phyloP scores from a whole-genome alignment of 352 stramenopile genomes.

The Globisporangium okanoganense region DNA sequence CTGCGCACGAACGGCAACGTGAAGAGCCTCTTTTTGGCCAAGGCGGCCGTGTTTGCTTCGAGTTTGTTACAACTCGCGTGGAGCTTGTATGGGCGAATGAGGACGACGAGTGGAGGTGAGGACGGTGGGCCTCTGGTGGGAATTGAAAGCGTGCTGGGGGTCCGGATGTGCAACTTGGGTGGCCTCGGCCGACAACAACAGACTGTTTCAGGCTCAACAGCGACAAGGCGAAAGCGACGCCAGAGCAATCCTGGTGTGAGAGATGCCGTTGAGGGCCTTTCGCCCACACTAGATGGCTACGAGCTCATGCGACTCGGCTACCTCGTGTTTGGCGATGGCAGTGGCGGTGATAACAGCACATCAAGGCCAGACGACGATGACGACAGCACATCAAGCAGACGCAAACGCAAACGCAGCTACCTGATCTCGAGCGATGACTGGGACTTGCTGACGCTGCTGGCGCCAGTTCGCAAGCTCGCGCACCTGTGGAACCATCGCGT shows the following conservation, averaged over 20 bases:
- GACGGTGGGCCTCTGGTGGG: too few species aligned
- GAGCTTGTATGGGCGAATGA: neutral
- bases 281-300: constrained; percentile 7
- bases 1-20: constrained; percentile 16
- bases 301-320: constrained; percentile 17
- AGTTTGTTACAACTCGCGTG: neutral
- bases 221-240: neutral
- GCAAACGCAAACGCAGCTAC: neutral
- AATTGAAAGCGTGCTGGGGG: neutral
- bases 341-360: neutral
- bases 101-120: neutral
- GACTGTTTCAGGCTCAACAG: neutral
- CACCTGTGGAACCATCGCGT: constrained; percentile 3
- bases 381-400: neutral
- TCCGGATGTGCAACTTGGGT: neutral
- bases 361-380: too few species aligned
- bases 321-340: constrained; percentile 13
- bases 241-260: neutral
- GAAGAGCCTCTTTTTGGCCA: constrained; percentile 11
- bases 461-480: neutral
- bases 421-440: constrained; percentile 18
- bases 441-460: neutral
- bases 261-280: neutral
- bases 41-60: constrained; percentile 9
- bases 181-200: neutral